Percentiles rank a stretch among this genome's conserved stretches.
These are phyloP conservation scores for Pyricularia sp. DNA, from an alignment of 2,329 filamentous ascomycete genomes.

Conservation along the genomic window DNA sequence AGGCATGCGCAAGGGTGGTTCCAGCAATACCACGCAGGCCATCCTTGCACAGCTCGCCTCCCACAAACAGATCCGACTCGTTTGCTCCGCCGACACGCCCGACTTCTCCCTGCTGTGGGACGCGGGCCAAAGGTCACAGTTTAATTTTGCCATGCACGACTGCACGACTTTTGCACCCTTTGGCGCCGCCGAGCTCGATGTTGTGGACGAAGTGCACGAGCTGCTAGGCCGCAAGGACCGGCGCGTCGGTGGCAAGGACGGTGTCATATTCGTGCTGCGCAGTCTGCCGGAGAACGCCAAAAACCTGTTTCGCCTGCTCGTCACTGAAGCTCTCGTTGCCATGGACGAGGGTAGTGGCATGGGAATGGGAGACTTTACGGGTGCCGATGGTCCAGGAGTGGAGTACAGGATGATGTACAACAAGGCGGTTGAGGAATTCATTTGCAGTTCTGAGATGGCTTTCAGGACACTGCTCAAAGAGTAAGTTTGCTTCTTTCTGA, in stretches of 20 bases:
- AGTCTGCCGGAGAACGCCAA: slow-evolving; percentile 88
- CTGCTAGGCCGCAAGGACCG: slow-evolving; percentile 73
- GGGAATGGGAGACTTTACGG: slow-evolving; percentile 27
- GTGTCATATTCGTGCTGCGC: slow-evolving; percentile 82
- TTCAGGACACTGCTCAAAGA: slow-evolving; percentile 93
- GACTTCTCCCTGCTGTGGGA: slow-evolving; percentile 88
- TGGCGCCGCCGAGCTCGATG: slow-evolving; percentile 54
- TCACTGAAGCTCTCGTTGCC: slow-evolving; percentile 72
- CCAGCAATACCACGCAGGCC: slow-evolving; percentile 62
- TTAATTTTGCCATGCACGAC: slow-evolving; percentile 88
- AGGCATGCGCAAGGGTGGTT: slow-evolving; percentile 62
- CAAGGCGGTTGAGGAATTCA: slow-evolving; percentile 93
- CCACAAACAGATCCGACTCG: slow-evolving; percentile 60
- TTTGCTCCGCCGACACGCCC: slow-evolving; percentile 80
- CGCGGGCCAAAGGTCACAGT: slow-evolving; percentile 68
- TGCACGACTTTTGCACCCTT: slow-evolving; percentile 81
- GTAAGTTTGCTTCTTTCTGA: slow-evolving; percentile 32
- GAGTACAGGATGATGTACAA: slow-evolving; percentile 91
- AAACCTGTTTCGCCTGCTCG: slow-evolving; percentile 74
- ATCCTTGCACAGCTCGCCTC: slow-evolving; percentile 69
- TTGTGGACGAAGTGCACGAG: slow-evolving; percentile 84
- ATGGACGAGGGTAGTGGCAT: slow-evolving; percentile 47
- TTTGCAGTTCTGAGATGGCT: slow-evolving; percentile 92
- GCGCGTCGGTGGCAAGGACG: slow-evolving; percentile 79
- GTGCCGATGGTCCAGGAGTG: slow-evolving; percentile 56